Evolutionary conservation across 2,329 filamentous ascomycete species (phyloP).

Genomic region (Sarocladium strictum): DNA sequence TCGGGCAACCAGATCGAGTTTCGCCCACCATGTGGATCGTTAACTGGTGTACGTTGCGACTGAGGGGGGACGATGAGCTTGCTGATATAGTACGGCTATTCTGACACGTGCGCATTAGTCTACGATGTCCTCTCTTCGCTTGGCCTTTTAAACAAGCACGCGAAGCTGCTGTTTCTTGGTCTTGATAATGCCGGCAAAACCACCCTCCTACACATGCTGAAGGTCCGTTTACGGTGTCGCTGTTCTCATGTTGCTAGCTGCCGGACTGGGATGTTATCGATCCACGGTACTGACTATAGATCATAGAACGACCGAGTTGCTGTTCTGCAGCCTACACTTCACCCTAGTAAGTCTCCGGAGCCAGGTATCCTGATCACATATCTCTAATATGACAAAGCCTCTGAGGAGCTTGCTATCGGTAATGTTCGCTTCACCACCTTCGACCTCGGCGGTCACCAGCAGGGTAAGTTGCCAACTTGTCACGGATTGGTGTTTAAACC

Average conservation of each 20-base stretch:
- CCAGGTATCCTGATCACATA: neutral
- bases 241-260: neutral
- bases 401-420: conserved; percentile 86
- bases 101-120: conserved; percentile 45
- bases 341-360: conserved; percentile 64
- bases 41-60: conserved; percentile 75
- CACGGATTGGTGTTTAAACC: neutral
- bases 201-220: conserved; percentile 89
- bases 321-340: conserved; percentile 82
- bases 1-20: no score
- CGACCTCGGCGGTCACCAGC: conserved; percentile 88
- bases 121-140: conserved; percentile 85
- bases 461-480: conserved; percentile 52
- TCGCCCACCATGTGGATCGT: conserved; percentile 77
- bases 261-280: neutral
- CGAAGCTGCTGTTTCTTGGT: conserved; percentile 88
- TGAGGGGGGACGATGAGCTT: neutral
- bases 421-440: conserved; percentile 94
- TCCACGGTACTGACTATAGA: conserved; percentile 18
- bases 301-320: conserved; percentile 83
- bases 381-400: conserved; percentile 47
- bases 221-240: conserved; percentile 51
- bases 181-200: conserved; percentile 95
- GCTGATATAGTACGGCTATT: conserved; percentile 12
- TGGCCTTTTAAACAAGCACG: conserved; percentile 90